phyloP scores from a whole-genome alignment of 2,329 filamentous ascomycete species.

The Cyphellophora europaea region DNA sequence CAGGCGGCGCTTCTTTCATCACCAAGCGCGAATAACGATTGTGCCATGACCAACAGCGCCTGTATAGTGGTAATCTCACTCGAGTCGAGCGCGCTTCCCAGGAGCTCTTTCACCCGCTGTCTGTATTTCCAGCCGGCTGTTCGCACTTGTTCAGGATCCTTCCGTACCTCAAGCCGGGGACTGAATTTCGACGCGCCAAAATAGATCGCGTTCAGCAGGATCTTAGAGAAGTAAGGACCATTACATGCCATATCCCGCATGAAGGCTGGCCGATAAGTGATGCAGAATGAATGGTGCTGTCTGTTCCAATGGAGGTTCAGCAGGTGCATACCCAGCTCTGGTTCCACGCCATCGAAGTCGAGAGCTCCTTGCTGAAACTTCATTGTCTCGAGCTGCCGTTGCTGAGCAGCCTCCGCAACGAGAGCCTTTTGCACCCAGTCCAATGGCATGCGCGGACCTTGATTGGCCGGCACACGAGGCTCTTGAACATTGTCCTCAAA shows the following conservation, averaged over 20 bases:
- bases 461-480: not conserved
- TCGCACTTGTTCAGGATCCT: conserved; percentile 35
- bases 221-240: conserved; percentile 48
- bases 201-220: conserved; percentile 47
- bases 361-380: conserved; percentile 37
- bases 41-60: conserved; percentile 43
- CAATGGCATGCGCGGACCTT: not conserved
- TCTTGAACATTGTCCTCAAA: conserved; percentile 5
- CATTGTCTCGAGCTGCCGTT: conserved; percentile 42
- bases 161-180: conserved; percentile 35
- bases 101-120: conserved; percentile 36
- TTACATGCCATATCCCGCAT: conserved; percentile 45
- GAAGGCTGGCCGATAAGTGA: conserved; percentile 45
- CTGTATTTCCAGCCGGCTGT: conserved; percentile 42
- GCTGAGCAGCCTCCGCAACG: conserved; percentile 38
- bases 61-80: conserved; percentile 47
- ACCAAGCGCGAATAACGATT: conserved; percentile 41
- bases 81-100: conserved; percentile 36
- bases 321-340: conserved; percentile 43
- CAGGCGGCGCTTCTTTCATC: conserved; percentile 45
- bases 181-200: conserved; percentile 40
- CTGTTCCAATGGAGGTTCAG: conserved; percentile 45
- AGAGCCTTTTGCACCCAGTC: conserved; percentile 31
- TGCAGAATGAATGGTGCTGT: conserved; percentile 39
- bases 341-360: conserved; percentile 48